Percentiles rank a stretch among this genome's conserved stretches.
Conservation (phyloP, 2,329 filamentous ascomycete species). For the Lachnellula hyalina region DNA sequence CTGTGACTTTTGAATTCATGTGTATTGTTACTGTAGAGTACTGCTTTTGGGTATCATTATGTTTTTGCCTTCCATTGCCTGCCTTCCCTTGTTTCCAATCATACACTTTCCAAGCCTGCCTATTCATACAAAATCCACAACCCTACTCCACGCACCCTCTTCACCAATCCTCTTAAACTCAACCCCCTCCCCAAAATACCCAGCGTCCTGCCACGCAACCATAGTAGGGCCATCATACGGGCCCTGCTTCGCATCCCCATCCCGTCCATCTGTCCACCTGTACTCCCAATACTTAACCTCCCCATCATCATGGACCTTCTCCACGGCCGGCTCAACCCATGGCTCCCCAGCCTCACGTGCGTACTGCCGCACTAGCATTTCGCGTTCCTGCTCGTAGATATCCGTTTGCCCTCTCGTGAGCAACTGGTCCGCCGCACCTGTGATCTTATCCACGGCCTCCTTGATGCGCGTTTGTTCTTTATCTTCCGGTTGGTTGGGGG, state of each 20-base stretch:
- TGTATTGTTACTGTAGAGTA: background rate
- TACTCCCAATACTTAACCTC: slow-evolving; percentile 71
- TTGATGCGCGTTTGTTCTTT: slow-evolving; percentile 65
- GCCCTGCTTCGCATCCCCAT: slow-evolving; percentile 73
- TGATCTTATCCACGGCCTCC: slow-evolving; percentile 73
- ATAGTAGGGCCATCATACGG: slow-evolving; percentile 83
- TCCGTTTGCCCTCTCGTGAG: slow-evolving; percentile 78
- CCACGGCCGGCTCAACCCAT: slow-evolving; percentile 58
- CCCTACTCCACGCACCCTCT: slow-evolving; percentile 36
- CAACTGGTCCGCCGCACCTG: slow-evolving; percentile 82
- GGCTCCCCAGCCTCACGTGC: slow-evolving; percentile 79
- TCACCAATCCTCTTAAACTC: slow-evolving; percentile 63
- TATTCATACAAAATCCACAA: slow-evolving; percentile 31
- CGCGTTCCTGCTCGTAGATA: slow-evolving; percentile 87
- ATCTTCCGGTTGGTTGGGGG: slow-evolving; percentile 49
- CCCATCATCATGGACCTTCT: slow-evolving; percentile 24
- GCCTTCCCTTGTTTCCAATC: background rate
- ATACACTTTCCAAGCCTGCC: background rate
- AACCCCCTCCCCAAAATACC: slow-evolving; percentile 88
- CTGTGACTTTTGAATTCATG: background rate
- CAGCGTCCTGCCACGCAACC: slow-evolving; percentile 84
- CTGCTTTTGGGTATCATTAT: background rate
- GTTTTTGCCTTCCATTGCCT: background rate
- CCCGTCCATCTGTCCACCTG: slow-evolving; percentile 83
- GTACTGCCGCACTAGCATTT: slow-evolving; percentile 78